A percentile compares a stretch with the other conserved stretches of the same genome.
These are phyloP conservation scores for Passalora sequoiae DNA, from an alignment of 2,329 filamentous ascomycete species.

Conservation along the genomic window DNA sequence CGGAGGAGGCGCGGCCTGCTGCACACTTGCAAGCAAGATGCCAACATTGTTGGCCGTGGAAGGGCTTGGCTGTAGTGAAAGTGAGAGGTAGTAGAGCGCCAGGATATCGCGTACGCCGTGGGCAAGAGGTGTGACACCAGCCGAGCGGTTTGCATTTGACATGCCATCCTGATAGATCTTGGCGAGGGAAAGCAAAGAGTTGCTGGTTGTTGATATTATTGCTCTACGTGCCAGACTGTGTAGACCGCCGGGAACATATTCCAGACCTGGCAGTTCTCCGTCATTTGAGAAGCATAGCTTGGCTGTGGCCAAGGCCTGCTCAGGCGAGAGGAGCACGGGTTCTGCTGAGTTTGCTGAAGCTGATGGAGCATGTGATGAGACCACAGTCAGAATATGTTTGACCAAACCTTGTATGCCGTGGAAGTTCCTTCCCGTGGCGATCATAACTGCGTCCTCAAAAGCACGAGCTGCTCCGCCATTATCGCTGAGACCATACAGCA, in stretches of 20 bases:
- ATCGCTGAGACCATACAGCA: constrained; percentile 86
- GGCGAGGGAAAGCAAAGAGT: constrained; percentile 85
- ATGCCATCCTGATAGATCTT: constrained; percentile 98
- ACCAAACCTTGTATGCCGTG: constrained; percentile 74
- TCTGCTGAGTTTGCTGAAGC: constrained; percentile 39
- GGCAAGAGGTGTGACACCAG: constrained; percentile 39
- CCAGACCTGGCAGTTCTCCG: constrained; percentile 74
- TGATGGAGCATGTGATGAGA: constrained; percentile 41
- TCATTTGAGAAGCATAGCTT: constrained; percentile 72
- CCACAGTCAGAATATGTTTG: constrained; percentile 65
- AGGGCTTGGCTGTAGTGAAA: constrained; percentile 90
- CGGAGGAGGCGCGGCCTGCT: constrained; percentile 53
- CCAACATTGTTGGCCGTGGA: constrained; percentile 98
- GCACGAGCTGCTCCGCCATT: constrained; percentile 74
- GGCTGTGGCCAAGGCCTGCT: constrained; percentile 76
- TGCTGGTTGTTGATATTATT: constrained; percentile 88
- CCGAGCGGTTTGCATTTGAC: constrained; percentile 59
- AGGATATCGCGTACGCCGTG: constrained; percentile 87
- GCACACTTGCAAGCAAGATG: constrained; percentile 90
- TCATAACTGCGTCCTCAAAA: constrained; percentile 91
- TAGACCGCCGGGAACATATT: constrained; percentile 52
- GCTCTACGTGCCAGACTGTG: constrained; percentile 69
- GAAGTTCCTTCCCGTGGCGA: constrained; percentile 69
- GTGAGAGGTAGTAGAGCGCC: constrained; percentile 87
- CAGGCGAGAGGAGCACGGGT: constrained; percentile 75